A percentile compares a stretch with the other conserved stretches of the same genome.
phyloP scores from a whole-genome alignment of 2,329 filamentous ascomycete species.

The Botrytis hyacinthi region DNA sequence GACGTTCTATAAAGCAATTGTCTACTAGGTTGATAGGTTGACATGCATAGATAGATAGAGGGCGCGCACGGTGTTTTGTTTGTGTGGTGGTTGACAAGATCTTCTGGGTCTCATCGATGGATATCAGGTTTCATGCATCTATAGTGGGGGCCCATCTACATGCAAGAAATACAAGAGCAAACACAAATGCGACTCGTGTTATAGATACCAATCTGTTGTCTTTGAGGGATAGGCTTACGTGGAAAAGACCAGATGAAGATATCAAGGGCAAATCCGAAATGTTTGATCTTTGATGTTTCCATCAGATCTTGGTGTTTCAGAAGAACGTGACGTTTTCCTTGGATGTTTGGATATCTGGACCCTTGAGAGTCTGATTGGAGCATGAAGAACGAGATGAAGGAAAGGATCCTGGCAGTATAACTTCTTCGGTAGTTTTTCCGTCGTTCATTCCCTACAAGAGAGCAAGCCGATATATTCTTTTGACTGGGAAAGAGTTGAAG shows the following conservation, averaged over 20 bases:
- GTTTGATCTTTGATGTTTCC: slow-evolving; percentile 4
- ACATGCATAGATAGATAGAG: not conserved
- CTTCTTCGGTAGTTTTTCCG: not conserved
- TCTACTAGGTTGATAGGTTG: not conserved
- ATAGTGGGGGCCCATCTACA: not conserved
- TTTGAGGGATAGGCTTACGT: not conserved
- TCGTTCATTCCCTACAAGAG: not conserved
- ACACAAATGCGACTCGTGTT: not conserved
- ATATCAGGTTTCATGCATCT: slow-evolving; percentile 12
- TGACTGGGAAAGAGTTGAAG: not conserved
- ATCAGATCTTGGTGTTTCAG: not conserved
- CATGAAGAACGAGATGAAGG: not conserved
- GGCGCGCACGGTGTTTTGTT: not conserved
- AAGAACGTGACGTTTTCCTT: not conserved
- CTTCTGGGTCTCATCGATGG: slow-evolving; percentile 5
- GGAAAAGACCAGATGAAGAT: not conserved
- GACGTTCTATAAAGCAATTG: not conserved
- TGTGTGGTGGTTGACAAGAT: slow-evolving; percentile 3
- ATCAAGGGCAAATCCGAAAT: not conserved
- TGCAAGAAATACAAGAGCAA: not conserved
- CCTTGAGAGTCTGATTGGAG: not conserved
- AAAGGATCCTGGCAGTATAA: not conserved
- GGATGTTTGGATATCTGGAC: not conserved
- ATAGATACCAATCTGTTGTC: not conserved
- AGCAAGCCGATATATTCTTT: not conserved